Evolutionary conservation across 1,284 basidiomycete species (phyloP).

Genomic region (Xerocomus nothofagi): DNA sequence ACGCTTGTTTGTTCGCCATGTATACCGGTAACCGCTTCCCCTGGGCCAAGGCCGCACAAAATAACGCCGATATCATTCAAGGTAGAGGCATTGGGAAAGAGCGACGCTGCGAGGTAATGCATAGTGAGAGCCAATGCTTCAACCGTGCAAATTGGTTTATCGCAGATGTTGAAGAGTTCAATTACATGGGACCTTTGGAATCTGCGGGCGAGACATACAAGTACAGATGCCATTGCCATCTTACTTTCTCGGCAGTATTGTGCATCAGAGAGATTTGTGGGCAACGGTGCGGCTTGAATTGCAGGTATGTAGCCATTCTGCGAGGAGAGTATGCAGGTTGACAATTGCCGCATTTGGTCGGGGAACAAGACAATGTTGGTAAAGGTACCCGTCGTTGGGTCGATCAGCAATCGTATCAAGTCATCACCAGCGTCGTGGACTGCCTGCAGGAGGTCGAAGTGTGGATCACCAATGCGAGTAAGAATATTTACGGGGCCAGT

Average conservation of each 20-base stretch:
- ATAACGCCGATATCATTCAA: slow-evolving; percentile 65
- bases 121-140: slow-evolving; percentile 51
- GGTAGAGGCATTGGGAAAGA: slow-evolving; percentile 54
- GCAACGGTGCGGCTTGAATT: slow-evolving; percentile 29
- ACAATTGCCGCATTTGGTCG: slow-evolving; percentile 40
- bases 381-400: slow-evolving; percentile 38
- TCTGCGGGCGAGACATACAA: slow-evolving; percentile 57
- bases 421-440: slow-evolving; percentile 38
- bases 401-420: slow-evolving; percentile 34
- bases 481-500: slow-evolving; percentile 22
- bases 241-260: slow-evolving; percentile 30
- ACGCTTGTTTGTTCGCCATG: slow-evolving; percentile 26
- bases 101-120: slow-evolving; percentile 57
- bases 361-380: slow-evolving; percentile 49
- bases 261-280: slow-evolving; percentile 23
- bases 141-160: slow-evolving; percentile 43
- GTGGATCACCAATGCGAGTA: slow-evolving; percentile 26
- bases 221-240: slow-evolving; percentile 51
- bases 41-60: slow-evolving; percentile 46
- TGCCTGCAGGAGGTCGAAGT: slow-evolving; percentile 36
- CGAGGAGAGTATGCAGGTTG: slow-evolving; percentile 38
- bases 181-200: slow-evolving; percentile 40
- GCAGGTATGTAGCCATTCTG: slow-evolving; percentile 40
- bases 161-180: slow-evolving; percentile 29
- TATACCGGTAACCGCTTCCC: slow-evolving; percentile 20